These are phyloP conservation scores for Exophiala xenobiotica DNA, from an alignment of 2,329 filamentous ascomycete species.

Conservation along the genomic window DNA sequence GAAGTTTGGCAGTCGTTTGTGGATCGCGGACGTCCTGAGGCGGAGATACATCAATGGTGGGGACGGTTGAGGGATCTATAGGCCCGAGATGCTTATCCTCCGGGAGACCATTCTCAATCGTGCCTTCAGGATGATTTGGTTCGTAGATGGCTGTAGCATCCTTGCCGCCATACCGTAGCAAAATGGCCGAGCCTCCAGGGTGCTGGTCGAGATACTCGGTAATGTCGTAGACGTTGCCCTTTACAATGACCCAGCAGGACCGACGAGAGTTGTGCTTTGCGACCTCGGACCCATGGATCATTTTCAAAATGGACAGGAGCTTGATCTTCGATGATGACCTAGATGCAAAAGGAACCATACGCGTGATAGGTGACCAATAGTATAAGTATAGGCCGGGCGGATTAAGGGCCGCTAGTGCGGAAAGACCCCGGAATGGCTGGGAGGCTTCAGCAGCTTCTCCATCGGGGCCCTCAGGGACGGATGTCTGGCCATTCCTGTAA, in stretches of 20 bases:
- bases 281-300: conserved; percentile 53
- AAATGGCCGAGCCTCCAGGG: conserved; percentile 81
- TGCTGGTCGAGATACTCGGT: conserved; percentile 80
- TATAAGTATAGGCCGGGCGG: background rate
- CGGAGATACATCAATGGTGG: conserved; percentile 48
- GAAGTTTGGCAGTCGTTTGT: background rate
- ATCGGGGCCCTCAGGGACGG: too few species aligned
- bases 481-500: too few species aligned
- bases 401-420: too few species aligned
- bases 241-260: conserved; percentile 82
- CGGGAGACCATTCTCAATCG: conserved; percentile 37
- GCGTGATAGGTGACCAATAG: background rate
- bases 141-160: conserved; percentile 55
- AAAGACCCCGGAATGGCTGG: too few species aligned
- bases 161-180: conserved; percentile 76
- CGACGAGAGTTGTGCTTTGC: conserved; percentile 80
- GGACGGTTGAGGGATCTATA: conserved; percentile 47
- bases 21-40: conserved; percentile 32
- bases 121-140: conserved; percentile 19
- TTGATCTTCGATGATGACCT: background rate
- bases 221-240: conserved; percentile 76
- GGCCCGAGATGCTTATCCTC: conserved; percentile 36
- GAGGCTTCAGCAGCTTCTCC: too few species aligned
- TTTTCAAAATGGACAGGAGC: background rate
- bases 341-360: background rate